These are phyloP conservation scores for Fraxinus baroniana DNA, from an alignment of 305 asterid genomes.

Conservation along the genomic window DNA sequence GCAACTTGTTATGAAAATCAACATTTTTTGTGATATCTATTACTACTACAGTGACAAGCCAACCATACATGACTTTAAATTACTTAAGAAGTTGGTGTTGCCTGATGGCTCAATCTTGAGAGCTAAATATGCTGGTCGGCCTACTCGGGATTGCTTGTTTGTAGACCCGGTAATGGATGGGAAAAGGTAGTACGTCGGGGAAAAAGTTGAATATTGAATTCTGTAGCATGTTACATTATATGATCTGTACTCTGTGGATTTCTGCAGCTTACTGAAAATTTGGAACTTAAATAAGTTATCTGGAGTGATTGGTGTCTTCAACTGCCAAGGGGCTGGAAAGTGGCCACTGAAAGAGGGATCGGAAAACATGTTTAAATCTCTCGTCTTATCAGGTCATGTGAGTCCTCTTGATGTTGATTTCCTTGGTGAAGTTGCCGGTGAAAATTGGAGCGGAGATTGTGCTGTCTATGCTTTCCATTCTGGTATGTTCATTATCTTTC, in stretches of 20 bases:
- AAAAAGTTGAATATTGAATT: neutral
- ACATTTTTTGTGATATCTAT: neutral
- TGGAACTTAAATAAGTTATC: slow-evolving; percentile 49
- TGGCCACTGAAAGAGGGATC: slow-evolving; percentile 37
- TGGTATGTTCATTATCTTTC: slow-evolving; percentile 21
- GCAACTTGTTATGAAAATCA: neutral
- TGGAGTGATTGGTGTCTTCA: slow-evolving; percentile 47
- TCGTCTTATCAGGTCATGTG: slow-evolving; percentile 31
- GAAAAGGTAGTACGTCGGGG: slow-evolving; percentile 27
- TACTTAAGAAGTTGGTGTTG: slow-evolving; percentile 31
- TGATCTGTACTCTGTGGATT: slow-evolving; percentile 4
- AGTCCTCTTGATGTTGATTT: slow-evolving; percentile 42
- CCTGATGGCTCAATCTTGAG: slow-evolving; percentile 36
- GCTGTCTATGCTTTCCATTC: slow-evolving; percentile 38
- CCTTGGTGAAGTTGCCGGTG: slow-evolving; percentile 33
- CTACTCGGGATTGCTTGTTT: slow-evolving; percentile 34
- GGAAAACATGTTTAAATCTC: slow-evolving; percentile 9
- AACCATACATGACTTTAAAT: slow-evolving; percentile 21
- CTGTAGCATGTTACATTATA: neutral
- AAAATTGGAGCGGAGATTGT: slow-evolving; percentile 36
- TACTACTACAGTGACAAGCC: slow-evolving; percentile 6
- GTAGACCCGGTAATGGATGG: slow-evolving; percentile 31
- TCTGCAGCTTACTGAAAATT: slow-evolving; percentile 45
- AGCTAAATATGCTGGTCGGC: slow-evolving; percentile 33
- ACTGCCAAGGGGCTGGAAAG: slow-evolving; percentile 51